Evolutionary conservation across 2,329 filamentous ascomycete genomes (phyloP).

Genomic region (Sarocladium oryzae): DNA sequence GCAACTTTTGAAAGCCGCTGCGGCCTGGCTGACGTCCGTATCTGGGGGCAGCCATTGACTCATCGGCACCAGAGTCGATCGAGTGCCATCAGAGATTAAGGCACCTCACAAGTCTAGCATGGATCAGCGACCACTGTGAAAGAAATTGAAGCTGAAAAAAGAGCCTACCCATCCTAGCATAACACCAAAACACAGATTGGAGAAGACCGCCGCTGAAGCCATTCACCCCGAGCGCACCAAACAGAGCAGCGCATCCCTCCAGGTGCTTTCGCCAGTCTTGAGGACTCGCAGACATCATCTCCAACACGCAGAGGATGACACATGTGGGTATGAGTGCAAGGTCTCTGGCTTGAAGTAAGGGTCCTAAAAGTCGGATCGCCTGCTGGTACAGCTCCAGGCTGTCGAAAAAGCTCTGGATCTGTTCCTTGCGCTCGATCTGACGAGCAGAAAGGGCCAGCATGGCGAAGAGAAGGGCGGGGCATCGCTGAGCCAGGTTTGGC

Average conservation of each 20-base stretch:
- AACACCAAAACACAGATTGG: conserved; percentile 54
- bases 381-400: conserved; percentile 50
- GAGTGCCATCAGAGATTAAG: conserved; percentile 46
- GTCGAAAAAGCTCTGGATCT: conserved; percentile 36
- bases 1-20: conserved; percentile 26
- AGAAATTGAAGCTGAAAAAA: neutral
- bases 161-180: conserved; percentile 45
- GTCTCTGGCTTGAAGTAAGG: conserved; percentile 26
- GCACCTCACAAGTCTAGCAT: conserved; percentile 46
- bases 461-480: conserved; percentile 41
- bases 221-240: conserved; percentile 45
- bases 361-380: conserved; percentile 37
- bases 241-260: conserved; percentile 50
- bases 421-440: conserved; percentile 45
- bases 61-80: conserved; percentile 42
- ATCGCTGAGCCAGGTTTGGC: conserved; percentile 39
- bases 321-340: conserved; percentile 30
- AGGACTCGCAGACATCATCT: conserved; percentile 36
- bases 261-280: conserved; percentile 49
- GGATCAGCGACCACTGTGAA: neutral
- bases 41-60: conserved; percentile 40
- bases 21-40: conserved; percentile 27
- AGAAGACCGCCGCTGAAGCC: conserved; percentile 45
- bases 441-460: conserved; percentile 49
- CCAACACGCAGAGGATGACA: conserved; percentile 32